phyloP scores from a whole-genome alignment of 495 filamentous ascomycete genomes.

The Cercophora scortea region DNA sequence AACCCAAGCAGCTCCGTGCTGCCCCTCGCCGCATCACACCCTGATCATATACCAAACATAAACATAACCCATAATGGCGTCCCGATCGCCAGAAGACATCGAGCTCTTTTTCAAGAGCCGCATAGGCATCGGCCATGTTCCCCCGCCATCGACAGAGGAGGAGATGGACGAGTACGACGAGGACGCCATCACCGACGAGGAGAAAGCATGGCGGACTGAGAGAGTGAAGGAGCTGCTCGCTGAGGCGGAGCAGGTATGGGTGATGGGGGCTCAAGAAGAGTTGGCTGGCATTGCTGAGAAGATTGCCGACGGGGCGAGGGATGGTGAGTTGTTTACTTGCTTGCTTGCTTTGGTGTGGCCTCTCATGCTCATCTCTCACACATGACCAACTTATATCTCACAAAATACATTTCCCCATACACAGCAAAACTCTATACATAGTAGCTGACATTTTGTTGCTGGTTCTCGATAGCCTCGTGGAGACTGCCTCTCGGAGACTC shows the following conservation, averaged over 20 bases:
- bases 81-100: no score
- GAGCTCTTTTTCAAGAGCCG: no score
- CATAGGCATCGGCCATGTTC: no score
- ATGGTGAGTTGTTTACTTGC: constrained; percentile 42
- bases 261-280: constrained; percentile 25
- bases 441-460: not conserved
- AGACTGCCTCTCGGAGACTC: constrained; percentile 57
- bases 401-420: not conserved
- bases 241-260: constrained; percentile 21
- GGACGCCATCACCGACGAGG: not conserved
- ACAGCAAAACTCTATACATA: no score
- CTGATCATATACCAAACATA: no score
- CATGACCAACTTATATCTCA: not conserved
- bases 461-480: constrained; percentile 32
- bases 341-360: not conserved
- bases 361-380: not conserved
- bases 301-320: constrained; percentile 58
- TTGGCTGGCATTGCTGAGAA: constrained; percentile 48
- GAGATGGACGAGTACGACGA: no score
- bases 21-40: no score
- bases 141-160: no score
- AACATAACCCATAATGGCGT: no score
- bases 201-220: constrained; percentile 12
- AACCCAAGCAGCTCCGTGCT: no score
- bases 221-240: constrained; percentile 19